Conservation (phyloP, 345 rosid species). For the Eucalyptus paniculata region DNA sequence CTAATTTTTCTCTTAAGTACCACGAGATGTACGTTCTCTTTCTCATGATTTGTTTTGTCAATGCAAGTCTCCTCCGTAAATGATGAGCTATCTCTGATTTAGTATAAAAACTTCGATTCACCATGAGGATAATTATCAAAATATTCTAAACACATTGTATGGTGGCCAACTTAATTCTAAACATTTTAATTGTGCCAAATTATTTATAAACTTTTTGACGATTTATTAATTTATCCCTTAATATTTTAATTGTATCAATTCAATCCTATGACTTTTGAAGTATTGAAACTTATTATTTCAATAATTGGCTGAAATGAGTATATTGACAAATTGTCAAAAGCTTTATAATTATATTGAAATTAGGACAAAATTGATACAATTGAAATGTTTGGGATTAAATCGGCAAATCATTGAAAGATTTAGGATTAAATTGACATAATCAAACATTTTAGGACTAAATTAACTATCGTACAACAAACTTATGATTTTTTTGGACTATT, state of each 20-base stretch:
- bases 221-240: too few relatives aligned
- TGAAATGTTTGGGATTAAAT: too few relatives aligned
- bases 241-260: too few relatives aligned
- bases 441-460: too few relatives aligned
- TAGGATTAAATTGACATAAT: rapidly evolving
- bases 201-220: too few relatives aligned
- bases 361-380: neutral
- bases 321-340: too few relatives aligned
- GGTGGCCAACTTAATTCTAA: neutral
- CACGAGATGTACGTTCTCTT: neutral
- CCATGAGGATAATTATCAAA: neutral
- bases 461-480: rapidly evolving
- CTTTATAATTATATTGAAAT: too few relatives aligned
- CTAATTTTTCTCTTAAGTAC: neutral
- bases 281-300: too few relatives aligned
- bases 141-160: too few relatives aligned
- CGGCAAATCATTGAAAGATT: too few relatives aligned
- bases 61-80: neutral
- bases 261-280: rapidly evolving
- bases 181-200: too few relatives aligned
- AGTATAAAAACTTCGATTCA: neutral
- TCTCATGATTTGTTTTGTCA: neutral
- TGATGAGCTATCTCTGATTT: neutral
- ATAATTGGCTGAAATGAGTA: too few relatives aligned
- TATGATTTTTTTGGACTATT: neutral